Conservation (phyloP, 2,329 filamentous ascomycete species). For the Nakataea oryzae region DNA sequence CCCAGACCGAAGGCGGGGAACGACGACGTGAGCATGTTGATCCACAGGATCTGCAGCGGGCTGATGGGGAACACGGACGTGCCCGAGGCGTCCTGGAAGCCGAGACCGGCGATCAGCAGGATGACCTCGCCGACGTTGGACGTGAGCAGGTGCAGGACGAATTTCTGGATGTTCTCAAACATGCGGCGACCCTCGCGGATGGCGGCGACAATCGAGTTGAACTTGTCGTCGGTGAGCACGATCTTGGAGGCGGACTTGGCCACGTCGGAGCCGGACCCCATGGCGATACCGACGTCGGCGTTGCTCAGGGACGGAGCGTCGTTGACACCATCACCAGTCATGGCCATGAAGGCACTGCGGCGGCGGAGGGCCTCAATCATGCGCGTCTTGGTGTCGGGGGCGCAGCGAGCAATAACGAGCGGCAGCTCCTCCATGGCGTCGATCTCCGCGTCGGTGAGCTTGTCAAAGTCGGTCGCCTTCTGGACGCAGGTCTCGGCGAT, state of each 20-base stretch:
- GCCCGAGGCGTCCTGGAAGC: slow-evolving; percentile 60
- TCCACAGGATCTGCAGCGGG: slow-evolving; percentile 83
- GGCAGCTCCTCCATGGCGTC: slow-evolving; percentile 66
- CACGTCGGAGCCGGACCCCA: slow-evolving; percentile 82
- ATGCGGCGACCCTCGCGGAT: slow-evolving; percentile 76
- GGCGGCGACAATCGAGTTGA: slow-evolving; percentile 74
- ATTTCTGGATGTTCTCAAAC: slow-evolving; percentile 86
- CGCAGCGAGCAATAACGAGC: slow-evolving; percentile 73
- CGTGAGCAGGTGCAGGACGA: slow-evolving; percentile 68
- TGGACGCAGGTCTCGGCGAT: slow-evolving; percentile 62
- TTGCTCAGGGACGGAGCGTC: slow-evolving; percentile 72
- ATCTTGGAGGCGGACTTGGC: slow-evolving; percentile 76
- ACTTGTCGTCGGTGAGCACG: slow-evolving; percentile 80
- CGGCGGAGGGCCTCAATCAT: slow-evolving; percentile 86
- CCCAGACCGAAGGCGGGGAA: slow-evolving; percentile 84
- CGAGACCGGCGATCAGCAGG: slow-evolving; percentile 69
- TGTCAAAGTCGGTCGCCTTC: slow-evolving; percentile 71
- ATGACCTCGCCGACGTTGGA: slow-evolving; percentile 80
- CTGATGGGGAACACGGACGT: slow-evolving; percentile 79
- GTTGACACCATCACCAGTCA: slow-evolving; percentile 86
- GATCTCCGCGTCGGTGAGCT: slow-evolving; percentile 63
- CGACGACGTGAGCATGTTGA: slow-evolving; percentile 86
- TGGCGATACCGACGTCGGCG: slow-evolving; percentile 79
- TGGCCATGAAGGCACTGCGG: slow-evolving; percentile 65
- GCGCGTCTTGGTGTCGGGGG: slow-evolving; percentile 76